Conservation (phyloP, 2,329 filamentous ascomycete genomes). For the Dendryphion nanum region DNA sequence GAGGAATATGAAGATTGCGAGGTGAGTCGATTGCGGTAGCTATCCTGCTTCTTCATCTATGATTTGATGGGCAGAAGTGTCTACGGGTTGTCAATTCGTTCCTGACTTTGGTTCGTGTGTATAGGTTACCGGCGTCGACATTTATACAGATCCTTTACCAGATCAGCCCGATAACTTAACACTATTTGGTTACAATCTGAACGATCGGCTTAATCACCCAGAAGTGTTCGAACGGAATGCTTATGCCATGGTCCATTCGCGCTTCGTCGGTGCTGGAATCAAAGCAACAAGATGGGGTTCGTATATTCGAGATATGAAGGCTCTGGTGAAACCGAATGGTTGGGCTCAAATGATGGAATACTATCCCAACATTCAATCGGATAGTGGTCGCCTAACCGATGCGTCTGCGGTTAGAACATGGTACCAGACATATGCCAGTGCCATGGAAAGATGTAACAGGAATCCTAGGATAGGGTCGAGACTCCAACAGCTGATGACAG, state of each 20-base stretch:
- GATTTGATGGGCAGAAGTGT: no score
- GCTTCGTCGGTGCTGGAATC: constrained; percentile 69
- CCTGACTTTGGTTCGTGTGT: neutral
- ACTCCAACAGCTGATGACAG: constrained; percentile 26
- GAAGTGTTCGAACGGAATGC: constrained; percentile 60
- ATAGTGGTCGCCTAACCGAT: constrained; percentile 73
- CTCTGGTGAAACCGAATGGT: constrained; percentile 70
- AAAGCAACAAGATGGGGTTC: constrained; percentile 68
- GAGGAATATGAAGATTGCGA: constrained; percentile 38
- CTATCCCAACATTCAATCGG: constrained; percentile 81
- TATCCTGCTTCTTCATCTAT: no score
- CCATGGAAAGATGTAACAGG: constrained; percentile 33
- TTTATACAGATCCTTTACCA: constrained; percentile 32
- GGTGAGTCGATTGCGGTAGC: constrained; percentile 21
- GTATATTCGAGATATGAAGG: constrained; percentile 74
- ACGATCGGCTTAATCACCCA: constrained; percentile 36
- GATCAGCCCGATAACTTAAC: constrained; percentile 40
- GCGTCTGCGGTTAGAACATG: constrained; percentile 35
- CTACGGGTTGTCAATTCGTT: no score
- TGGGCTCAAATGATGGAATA: constrained; percentile 91
- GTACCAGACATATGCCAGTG: constrained; percentile 34
- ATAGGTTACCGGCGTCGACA: constrained; percentile 40
- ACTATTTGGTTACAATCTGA: constrained; percentile 37
- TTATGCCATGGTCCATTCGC: constrained; percentile 84
- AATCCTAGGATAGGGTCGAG: constrained; percentile 34